Evolutionary conservation across 1,284 basidiomycete species (phyloP).

Genomic region (Bondarzewia mesenterica): DNA sequence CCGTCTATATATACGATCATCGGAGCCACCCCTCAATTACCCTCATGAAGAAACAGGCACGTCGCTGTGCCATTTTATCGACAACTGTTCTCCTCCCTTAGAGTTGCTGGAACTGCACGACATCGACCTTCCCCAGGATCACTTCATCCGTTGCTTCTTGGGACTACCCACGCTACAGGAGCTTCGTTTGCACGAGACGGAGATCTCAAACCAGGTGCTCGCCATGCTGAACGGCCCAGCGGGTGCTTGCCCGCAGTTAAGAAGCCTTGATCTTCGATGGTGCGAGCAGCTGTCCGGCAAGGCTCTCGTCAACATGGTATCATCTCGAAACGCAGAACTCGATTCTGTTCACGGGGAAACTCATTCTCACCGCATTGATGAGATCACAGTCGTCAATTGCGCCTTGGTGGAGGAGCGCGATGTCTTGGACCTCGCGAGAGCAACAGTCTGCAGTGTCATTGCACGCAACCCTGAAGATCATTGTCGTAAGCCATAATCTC

Average conservation of each 20-base stretch:
- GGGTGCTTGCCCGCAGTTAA: constrained; percentile 40
- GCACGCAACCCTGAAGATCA: constrained; percentile 37
- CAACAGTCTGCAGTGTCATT: constrained; percentile 43
- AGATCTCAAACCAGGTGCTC: constrained; percentile 45
- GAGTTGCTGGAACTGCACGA: constrained; percentile 49
- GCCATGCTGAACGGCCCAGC: constrained; percentile 23
- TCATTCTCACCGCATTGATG: constrained; percentile 24
- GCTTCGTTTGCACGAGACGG: constrained; percentile 52
- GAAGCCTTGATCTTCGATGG: constrained; percentile 50
- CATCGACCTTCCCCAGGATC: constrained; percentile 35
- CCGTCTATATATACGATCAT: constrained; percentile 36
- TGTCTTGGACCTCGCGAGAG: constrained; percentile 40
- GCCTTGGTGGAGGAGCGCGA: constrained; percentile 48
- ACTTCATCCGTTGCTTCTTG: constrained; percentile 34
- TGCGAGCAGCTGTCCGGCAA: constrained; percentile 47
- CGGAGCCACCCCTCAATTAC: constrained; percentile 29
- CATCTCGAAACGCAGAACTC: constrained; percentile 24
- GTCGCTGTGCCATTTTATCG: constrained; percentile 34
- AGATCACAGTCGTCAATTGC: constrained; percentile 53
- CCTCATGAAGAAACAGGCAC: constrained; percentile 30
- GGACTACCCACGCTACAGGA: constrained; percentile 34
- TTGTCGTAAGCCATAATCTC: constrained; percentile 38
- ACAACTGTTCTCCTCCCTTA: constrained; percentile 31
- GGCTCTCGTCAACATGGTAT: constrained; percentile 41
- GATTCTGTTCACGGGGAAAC: neutral